Evolutionary conservation across 768 basidiomycete species (phyloP).

Genomic region (Auricularia sp.): DNA sequence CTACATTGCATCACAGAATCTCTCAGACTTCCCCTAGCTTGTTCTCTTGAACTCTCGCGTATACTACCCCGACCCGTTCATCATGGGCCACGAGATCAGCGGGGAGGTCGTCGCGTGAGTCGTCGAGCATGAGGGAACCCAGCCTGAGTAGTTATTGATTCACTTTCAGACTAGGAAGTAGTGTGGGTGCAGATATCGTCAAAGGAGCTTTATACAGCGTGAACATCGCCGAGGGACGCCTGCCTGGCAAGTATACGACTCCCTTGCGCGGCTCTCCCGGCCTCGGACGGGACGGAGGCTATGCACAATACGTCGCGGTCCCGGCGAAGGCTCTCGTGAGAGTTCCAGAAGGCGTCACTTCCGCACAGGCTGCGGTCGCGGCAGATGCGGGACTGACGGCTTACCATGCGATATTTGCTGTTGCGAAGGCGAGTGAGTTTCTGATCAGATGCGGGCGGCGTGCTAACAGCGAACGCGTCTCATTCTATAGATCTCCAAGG

Average conservation of each 20-base stretch:
- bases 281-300: neutral
- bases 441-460: neutral
- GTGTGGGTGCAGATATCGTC: neutral
- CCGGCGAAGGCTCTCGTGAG: neutral
- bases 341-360: neutral
- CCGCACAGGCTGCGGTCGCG: neutral
- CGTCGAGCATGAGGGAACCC: no score
- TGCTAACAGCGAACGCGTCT: neutral
- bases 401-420: neutral
- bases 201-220: neutral
- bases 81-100: neutral
- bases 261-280: neutral
- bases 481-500: neutral
- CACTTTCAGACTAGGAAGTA: neutral
- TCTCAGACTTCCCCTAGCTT: neutral
- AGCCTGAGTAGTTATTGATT: no score
- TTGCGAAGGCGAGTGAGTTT: neutral
- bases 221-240: neutral
- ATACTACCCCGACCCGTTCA: neutral
- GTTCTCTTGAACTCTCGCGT: neutral
- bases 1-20: neutral
- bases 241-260: neutral
- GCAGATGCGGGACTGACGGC: neutral
- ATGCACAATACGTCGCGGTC: neutral
- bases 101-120: neutral